A percentile compares a stretch with the other conserved stretches of the same genome.
These are phyloP conservation scores for Diaporthe sp. DNA, from an alignment of 2,329 filamentous ascomycete species.

Conservation along the genomic window DNA sequence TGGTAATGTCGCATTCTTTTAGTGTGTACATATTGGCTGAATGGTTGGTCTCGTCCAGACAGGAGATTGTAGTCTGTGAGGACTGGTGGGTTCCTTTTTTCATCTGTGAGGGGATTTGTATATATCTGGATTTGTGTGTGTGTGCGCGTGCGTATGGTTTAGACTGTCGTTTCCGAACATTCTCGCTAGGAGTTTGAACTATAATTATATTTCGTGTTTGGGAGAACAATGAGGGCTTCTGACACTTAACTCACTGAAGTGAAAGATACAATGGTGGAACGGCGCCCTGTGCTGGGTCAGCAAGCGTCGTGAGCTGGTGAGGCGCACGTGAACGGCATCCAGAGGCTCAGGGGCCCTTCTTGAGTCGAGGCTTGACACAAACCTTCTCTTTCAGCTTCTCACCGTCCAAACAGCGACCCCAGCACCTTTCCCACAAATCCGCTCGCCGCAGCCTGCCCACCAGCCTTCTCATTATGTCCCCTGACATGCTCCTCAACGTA, in stretches of 20 bases:
- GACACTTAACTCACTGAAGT: not conserved
- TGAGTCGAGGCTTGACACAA: too few relatives aligned
- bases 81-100: not conserved
- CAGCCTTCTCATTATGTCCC: slow-evolving; percentile 52
- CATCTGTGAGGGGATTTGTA: not conserved
- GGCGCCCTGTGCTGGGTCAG: too few relatives aligned
- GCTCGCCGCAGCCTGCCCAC: slow-evolving; percentile 2
- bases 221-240: not conserved
- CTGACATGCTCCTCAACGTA: slow-evolving; percentile 67
- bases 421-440: slow-evolving; percentile 36
- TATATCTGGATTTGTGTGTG: not conserved
- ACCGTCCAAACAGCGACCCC: slow-evolving; percentile 33
- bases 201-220: not conserved
- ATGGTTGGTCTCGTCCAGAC: not conserved
- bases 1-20: not conserved
- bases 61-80: not conserved
- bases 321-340: too few relatives aligned
- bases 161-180: not conserved
- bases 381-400: not conserved
- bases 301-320: too few relatives aligned
- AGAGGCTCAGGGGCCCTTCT: too few relatives aligned
- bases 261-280: too few relatives aligned
- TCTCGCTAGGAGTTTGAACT: not conserved
- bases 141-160: not conserved
- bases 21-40: not conserved